Conservation (phyloP, 495 filamentous ascomycete species). For the Penicillium waksmanii region DNA sequence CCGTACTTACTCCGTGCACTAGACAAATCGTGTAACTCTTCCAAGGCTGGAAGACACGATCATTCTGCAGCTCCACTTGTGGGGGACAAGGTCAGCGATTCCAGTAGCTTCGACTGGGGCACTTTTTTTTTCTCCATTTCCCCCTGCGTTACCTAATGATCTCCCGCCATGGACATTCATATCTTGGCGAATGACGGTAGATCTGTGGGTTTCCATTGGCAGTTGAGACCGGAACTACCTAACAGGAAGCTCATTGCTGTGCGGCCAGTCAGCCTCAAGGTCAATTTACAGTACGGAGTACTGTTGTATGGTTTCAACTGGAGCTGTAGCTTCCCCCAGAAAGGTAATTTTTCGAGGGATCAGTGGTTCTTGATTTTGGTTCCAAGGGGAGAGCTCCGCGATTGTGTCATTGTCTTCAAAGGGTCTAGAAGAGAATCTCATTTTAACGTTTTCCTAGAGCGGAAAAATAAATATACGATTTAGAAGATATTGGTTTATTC, state of each 20-base stretch:
- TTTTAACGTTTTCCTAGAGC: background rate
- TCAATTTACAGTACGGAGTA: background rate
- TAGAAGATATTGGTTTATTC: no score
- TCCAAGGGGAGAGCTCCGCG: background rate
- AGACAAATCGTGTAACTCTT: constrained; percentile 1
- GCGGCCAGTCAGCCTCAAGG: background rate
- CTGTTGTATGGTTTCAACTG: background rate
- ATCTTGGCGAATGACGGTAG: constrained; percentile 25
- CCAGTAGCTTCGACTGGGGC: constrained; percentile 26
- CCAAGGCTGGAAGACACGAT: background rate
- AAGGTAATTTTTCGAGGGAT: constrained; percentile 4
- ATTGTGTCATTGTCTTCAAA: background rate
- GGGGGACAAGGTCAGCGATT: constrained; percentile 2
- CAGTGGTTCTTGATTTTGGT: constrained; percentile 6
- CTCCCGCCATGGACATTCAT: constrained; percentile 10
- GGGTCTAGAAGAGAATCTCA: background rate
- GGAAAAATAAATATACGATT: background rate
- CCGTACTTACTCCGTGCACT: constrained; percentile 12
- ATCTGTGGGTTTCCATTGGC: constrained; percentile 21
- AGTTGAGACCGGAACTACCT: constrained; percentile 14
- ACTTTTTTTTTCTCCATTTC: background rate
- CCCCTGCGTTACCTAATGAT: constrained; percentile 33
- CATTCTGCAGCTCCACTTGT: background rate
- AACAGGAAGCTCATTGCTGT: background rate
- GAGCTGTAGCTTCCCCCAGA: background rate